These are phyloP conservation scores for Ceratocystis harringtonii DNA, from an alignment of 2,329 filamentous ascomycete genomes.

Conservation along the genomic window DNA sequence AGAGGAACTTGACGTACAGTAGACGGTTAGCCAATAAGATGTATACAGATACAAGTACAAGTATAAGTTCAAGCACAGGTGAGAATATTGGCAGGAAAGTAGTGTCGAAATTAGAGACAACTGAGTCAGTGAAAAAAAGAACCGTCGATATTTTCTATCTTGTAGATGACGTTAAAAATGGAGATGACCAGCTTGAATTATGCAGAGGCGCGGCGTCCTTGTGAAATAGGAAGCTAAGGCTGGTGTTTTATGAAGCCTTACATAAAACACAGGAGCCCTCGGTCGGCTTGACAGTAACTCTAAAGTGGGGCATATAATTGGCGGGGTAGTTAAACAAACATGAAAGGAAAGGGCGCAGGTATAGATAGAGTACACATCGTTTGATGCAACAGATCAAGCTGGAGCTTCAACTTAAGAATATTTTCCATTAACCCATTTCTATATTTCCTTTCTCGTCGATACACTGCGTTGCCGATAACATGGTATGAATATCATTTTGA, in stretches of 20 bases:
- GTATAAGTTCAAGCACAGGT: not conserved
- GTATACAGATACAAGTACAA: not conserved
- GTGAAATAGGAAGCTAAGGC: not conserved
- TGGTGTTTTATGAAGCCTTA: not conserved
- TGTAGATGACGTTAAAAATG: not conserved
- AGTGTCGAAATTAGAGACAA: not conserved
- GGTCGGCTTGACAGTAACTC: conserved; percentile 3
- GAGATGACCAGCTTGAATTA: not conserved
- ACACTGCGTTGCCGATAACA: not conserved
- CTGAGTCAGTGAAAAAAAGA: not conserved
- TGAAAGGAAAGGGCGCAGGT: not conserved
- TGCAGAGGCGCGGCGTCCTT: not conserved
- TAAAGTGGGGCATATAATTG: conserved; percentile 1
- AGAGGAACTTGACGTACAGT: not conserved
- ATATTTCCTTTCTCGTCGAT: not conserved
- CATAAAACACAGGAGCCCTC: not conserved
- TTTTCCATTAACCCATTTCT: not conserved
- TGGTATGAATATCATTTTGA: not conserved
- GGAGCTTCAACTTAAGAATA: not conserved
- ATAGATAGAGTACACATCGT: not conserved
- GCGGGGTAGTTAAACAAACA: conserved; percentile 2
- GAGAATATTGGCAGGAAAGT: not conserved
- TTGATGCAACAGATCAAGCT: not conserved
- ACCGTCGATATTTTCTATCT: not conserved
- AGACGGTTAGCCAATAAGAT: not conserved